Base-by-base conservation (phyloP, 2,329 filamentous ascomycete species). In the Cladosporium oxysporum region DNA sequence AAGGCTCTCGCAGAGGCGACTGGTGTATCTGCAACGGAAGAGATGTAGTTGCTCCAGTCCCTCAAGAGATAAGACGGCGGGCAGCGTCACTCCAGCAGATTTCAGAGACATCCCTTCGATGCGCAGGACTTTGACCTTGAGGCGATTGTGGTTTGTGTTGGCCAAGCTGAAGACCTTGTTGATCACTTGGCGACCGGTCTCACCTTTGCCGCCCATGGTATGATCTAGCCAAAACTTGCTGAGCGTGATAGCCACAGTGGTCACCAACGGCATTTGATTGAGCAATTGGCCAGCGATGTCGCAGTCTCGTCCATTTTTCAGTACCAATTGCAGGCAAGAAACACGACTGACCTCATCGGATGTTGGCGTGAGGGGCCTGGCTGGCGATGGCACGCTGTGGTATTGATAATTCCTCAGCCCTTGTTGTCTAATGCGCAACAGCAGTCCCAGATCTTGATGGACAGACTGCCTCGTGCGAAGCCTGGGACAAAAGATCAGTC, bases 1-100 rank as follows among this genome's bases (percentile, higher is more conserved):
- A 23, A 64, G 29, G 33, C 16, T 57, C 29, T 57, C 61, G 33
- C 35, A 58, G 2, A 64, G 50, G 5, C 50, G n/a, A n/a, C 47
- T 29, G 3, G 53, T 47, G 23, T 57, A 14, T 2, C 2, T 31
- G 33, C 61, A 64, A 3, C 21, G 10, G 4, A 31, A 1, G 16
- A 64, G 23, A 12, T 49, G 12, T 33, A 64, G 7, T n/a, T 64
- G 31, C 18, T 47, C 50, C 26, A 64, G 23, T 7, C 23, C 5
- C 1, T 31, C 33, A 12, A 41, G 16, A 2, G 31, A 14, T 23
- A 64, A 14, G 16, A 64, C 6, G 4, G 61, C 58, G 12, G 35
- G 61, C 31, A 64, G 26, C 4, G 58, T 23, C 2, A 10, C 16
- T 10, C 61, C 61, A 41, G 50, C 26, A 28, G 11, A 4, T 11